These are phyloP conservation scores for Ophiostoma piceae DNA, from an alignment of 2,329 filamentous ascomycete genomes.

Conservation along the genomic window DNA sequence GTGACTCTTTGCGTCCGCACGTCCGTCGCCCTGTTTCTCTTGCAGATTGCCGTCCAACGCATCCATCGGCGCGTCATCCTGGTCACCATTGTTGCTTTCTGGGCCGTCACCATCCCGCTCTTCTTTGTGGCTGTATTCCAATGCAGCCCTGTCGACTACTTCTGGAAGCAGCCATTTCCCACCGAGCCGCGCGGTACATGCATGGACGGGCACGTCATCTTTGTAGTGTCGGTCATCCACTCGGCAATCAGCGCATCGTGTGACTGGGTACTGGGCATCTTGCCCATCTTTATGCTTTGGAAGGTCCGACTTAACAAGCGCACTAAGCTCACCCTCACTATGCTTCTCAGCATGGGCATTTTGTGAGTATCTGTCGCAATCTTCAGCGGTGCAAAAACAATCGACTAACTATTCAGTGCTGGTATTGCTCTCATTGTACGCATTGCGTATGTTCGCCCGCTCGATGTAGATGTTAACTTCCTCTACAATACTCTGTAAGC, in stretches of 20 bases:
- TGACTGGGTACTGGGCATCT: constrained; percentile 46
- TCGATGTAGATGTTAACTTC: constrained; percentile 32
- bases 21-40: constrained; percentile 40
- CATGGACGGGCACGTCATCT: constrained; percentile 38
- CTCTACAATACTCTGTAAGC: constrained; percentile 34
- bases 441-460: constrained; percentile 33
- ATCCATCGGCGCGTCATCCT: constrained; percentile 38
- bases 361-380: constrained; percentile 36
- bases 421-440: constrained; percentile 39
- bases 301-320: constrained; percentile 44
- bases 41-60: constrained; percentile 37
- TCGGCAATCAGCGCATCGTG: constrained; percentile 45
- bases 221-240: constrained; percentile 42
- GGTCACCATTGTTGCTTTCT: constrained; percentile 34
- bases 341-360: constrained; percentile 47
- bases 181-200: constrained; percentile 37
- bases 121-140: constrained; percentile 38
- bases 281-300: constrained; percentile 50
- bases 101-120: constrained; percentile 27
- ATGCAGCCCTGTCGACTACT: constrained; percentile 45
- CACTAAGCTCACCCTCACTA: constrained; percentile 43
- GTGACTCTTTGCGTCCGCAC: constrained; percentile 39
- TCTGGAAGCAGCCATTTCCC: constrained; percentile 41
- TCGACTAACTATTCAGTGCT: constrained; percentile 32
- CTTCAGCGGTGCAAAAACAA: too few relatives aligned